A percentile compares a stretch with the other conserved stretches of the same genome.
Evolutionary conservation across 2,329 filamentous ascomycete genomes (phyloP).

Genomic region (Fusarium sp.): DNA sequence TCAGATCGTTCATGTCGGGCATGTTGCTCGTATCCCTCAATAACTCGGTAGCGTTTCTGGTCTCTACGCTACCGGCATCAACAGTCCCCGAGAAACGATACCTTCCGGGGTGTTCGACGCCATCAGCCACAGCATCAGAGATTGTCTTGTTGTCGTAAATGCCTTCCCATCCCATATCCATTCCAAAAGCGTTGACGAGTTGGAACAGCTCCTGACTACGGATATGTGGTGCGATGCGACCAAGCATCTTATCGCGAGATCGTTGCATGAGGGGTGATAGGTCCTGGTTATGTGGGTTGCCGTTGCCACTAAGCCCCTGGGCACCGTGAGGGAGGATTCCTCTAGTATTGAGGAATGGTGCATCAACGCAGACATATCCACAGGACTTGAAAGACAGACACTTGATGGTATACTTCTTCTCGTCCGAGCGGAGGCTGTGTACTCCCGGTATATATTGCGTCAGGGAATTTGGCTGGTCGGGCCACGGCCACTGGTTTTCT

Average conservation of each 20-base stretch:
- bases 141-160: conserved; percentile 53
- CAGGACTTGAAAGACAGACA: conserved; percentile 71
- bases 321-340: conserved; percentile 50
- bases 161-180: conserved; percentile 57
- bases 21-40: background rate
- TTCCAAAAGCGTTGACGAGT: conserved; percentile 52
- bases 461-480: conserved; percentile 26
- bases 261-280: conserved; percentile 54
- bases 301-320: conserved; percentile 42
- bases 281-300: conserved; percentile 44
- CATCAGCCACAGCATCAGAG: conserved; percentile 55
- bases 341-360: conserved; percentile 55
- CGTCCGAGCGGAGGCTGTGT: conserved; percentile 44
- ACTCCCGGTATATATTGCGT: conserved; percentile 44
- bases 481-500: background rate
- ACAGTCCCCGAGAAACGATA: conserved; percentile 60
- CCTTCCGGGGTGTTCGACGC: conserved; percentile 53
- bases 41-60: background rate
- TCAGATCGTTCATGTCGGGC: background rate
- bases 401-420: conserved; percentile 51
- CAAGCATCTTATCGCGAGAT: conserved; percentile 56
- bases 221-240: conserved; percentile 52
- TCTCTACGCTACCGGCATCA: conserved; percentile 25
- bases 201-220: conserved; percentile 48
- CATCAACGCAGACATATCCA: conserved; percentile 69